Evolutionary conservation across 305 asterid genomes (phyloP).

Genomic region (Coffea humblotiana): DNA sequence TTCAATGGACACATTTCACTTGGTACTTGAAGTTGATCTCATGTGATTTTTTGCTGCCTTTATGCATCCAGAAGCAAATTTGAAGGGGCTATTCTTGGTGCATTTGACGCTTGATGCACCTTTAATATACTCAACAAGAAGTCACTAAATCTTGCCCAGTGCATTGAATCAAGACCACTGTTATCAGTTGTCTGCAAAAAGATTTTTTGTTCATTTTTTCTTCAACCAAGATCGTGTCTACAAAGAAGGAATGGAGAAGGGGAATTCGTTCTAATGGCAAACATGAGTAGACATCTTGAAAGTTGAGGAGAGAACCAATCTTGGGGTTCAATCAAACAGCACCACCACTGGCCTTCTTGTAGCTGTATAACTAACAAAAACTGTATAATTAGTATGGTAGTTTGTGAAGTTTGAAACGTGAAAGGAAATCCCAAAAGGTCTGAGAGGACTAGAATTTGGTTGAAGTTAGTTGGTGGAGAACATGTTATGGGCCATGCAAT

Average conservation of each 20-base stretch:
- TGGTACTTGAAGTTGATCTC: not conserved
- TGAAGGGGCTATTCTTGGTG: not conserved
- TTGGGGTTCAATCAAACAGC: constrained; percentile 13
- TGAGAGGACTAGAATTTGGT: constrained; percentile 22
- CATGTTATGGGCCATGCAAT: constrained; percentile 34
- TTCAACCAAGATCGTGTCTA: not conserved
- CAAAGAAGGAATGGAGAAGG: not conserved
- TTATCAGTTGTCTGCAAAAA: not conserved
- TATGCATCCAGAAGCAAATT: not conserved
- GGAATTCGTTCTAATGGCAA: constrained; percentile 5
- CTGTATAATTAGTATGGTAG: not conserved
- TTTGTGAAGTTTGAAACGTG: constrained; percentile 8
- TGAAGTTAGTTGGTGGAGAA: constrained; percentile 36
- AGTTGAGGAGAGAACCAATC: constrained; percentile 7
- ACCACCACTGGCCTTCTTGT: not conserved
- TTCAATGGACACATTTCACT: not conserved
- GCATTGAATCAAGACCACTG: not conserved
- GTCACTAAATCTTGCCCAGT: not conserved
- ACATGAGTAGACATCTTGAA: constrained; percentile 25
- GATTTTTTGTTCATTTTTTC: not conserved
- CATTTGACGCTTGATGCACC: not conserved
- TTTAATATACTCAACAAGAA: not conserved
- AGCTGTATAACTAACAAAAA: not conserved
- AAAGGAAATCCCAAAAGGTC: constrained; percentile 21
- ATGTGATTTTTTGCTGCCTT: not conserved